These are phyloP conservation scores for Hemileccinum rubropunctum DNA, from an alignment of 768 basidiomycete species.

Conservation along the genomic window DNA sequence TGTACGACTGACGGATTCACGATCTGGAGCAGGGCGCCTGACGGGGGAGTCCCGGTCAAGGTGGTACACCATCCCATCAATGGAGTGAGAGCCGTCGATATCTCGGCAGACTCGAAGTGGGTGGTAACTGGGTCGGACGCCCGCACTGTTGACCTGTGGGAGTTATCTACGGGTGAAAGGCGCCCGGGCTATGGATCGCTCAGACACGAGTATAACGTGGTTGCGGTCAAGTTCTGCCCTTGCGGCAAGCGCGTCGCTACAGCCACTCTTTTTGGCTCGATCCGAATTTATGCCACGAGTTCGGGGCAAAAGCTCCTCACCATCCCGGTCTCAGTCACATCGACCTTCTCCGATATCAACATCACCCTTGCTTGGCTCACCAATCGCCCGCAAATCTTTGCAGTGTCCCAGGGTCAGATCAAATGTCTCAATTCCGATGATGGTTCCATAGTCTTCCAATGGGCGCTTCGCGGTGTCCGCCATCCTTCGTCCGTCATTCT, in stretches of 20 bases:
- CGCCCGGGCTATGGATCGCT: not conserved
- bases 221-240: conserved; percentile 18
- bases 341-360: not conserved
- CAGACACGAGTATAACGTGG: conserved; percentile 17
- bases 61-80: not conserved
- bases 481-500: conserved; percentile 10
- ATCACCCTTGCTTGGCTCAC: conserved; percentile 10
- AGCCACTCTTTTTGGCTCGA: conserved; percentile 19
- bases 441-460: conserved; percentile 11
- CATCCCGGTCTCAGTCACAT: conserved; percentile 14
- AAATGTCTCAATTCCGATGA: conserved; percentile 15
- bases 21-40: conserved; percentile 8
- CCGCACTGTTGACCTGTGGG: conserved; percentile 11
- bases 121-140: conserved; percentile 17
- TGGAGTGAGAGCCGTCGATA: conserved; percentile 15
- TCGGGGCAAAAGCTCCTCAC: conserved; percentile 14
- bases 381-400: conserved; percentile 11
- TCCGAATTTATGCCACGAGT: conserved; percentile 9
- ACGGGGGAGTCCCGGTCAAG: not conserved
- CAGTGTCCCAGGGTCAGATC: conserved; percentile 17
- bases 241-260: conserved; percentile 17
- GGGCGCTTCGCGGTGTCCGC: conserved; percentile 8
- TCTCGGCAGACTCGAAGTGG: conserved; percentile 19
- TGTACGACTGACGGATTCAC: conserved; percentile 8
- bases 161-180: conserved; percentile 11